These are phyloP conservation scores for Talaromyces sp. DNA, from an alignment of 2,329 filamentous ascomycete genomes.

Conservation along the genomic window DNA sequence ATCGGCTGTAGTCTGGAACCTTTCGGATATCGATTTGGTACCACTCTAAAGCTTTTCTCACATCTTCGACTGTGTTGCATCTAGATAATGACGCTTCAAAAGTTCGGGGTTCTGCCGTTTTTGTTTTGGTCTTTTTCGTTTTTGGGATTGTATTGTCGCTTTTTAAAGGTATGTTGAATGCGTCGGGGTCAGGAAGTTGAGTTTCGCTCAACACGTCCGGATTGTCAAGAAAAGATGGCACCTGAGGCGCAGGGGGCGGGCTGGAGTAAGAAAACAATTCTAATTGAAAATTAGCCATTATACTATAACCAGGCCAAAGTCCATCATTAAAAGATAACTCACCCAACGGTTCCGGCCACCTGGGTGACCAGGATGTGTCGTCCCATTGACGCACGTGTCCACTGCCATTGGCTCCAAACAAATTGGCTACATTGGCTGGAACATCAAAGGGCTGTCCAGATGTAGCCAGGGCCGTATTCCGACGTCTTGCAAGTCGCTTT, in stretches of 20 bases:
- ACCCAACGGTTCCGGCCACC: constrained; percentile 19
- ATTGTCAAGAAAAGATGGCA: constrained; percentile 11
- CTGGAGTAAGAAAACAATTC: constrained; percentile 18
- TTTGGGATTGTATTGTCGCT: constrained; percentile 19
- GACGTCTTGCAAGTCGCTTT: constrained; percentile 50
- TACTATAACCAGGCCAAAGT: background rate
- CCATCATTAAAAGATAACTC: background rate
- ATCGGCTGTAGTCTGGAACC: constrained; percentile 29
- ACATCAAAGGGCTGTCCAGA: constrained; percentile 19
- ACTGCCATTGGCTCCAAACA: constrained; percentile 38
- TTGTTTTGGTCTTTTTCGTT: constrained; percentile 17
- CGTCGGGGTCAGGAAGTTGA: background rate
- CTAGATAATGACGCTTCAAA: constrained; percentile 16
- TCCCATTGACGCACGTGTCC: constrained; percentile 33
- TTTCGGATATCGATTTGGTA: constrained; percentile 27
- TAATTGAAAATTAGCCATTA: background rate
- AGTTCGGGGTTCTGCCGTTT: background rate
- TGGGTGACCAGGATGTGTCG: constrained; percentile 18
- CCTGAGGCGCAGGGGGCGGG: constrained; percentile 14
- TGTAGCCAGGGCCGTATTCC: constrained; percentile 47
- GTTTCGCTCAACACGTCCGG: background rate
- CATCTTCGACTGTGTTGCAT: constrained; percentile 21
- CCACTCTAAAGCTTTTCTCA: constrained; percentile 21
- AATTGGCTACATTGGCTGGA: constrained; percentile 32
- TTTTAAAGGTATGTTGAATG: background rate